These are phyloP conservation scores for Phytophthora constricta DNA, from an alignment of 352 stramenopile species.

Conservation along the genomic window DNA sequence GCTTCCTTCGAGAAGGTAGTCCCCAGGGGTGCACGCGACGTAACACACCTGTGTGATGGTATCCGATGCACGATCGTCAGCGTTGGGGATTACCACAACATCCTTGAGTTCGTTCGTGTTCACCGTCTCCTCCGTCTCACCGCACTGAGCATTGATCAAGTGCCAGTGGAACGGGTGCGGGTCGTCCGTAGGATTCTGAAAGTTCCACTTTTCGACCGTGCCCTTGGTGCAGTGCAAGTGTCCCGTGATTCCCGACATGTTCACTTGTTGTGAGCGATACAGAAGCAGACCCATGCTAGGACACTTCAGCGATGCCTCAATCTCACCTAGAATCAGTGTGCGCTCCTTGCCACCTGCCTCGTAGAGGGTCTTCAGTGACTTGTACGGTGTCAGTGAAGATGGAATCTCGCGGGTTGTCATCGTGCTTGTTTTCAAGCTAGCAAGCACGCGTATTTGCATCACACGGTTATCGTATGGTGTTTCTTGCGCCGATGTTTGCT, in stretches of 20 bases:
- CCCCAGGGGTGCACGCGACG: conserved; percentile 73
- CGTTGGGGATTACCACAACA: conserved; percentile 75
- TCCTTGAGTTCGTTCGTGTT: conserved; percentile 79
- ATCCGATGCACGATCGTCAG: conserved; percentile 33
- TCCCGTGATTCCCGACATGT: conserved; percentile 50
- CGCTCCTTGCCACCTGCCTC: conserved; percentile 60
- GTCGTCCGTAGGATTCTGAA: conserved; percentile 83
- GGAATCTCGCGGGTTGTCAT: conserved; percentile 47
- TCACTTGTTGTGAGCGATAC: conserved; percentile 65
- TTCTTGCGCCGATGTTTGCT: conserved; percentile 46
- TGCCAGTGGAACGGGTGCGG: conserved; percentile 86
- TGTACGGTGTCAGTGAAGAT: conserved; percentile 44
- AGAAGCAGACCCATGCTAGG: conserved; percentile 47
- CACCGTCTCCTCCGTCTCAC: conserved; percentile 64
- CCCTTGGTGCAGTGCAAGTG: conserved; percentile 68
- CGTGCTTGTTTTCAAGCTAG: conserved; percentile 40
- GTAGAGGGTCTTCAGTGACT: conserved; percentile 63
- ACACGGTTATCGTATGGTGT: conserved; percentile 54
- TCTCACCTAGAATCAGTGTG: conserved; percentile 62
- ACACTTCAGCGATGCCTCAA: conserved; percentile 52
- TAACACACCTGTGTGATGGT: conserved; percentile 80
- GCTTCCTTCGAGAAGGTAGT: conserved; percentile 63
- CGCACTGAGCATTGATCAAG: conserved; percentile 78
- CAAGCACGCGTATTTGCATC: conserved; percentile 52
- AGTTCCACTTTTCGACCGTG: conserved; percentile 83